phyloP scores from a whole-genome alignment of 1,284 basidiomycete species.

The Cerioporus squamosus region DNA sequence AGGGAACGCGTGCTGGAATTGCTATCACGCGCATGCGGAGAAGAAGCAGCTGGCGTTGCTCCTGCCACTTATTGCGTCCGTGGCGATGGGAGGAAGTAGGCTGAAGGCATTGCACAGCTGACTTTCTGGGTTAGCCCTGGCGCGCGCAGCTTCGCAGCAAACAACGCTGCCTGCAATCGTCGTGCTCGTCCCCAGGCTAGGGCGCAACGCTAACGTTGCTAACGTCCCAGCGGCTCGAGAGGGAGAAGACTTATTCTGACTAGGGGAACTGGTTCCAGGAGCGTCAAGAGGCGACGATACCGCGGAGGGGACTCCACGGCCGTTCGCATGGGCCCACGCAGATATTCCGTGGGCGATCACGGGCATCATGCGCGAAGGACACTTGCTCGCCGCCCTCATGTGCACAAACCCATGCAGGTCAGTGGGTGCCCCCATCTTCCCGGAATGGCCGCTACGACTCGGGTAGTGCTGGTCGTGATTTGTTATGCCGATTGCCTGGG shows the following conservation, averaged over 20 bases:
- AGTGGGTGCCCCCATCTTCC: slow-evolving; percentile 1
- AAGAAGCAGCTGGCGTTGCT: neutral
- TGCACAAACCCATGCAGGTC: neutral
- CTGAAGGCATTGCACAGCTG: neutral
- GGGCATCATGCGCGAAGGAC: slow-evolving; percentile 9
- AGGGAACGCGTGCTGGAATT: neutral
- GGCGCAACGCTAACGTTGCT: too few species aligned
- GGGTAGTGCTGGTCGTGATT: slow-evolving; percentile 15
- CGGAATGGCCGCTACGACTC: slow-evolving; percentile 13
- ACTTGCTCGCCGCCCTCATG: slow-evolving; percentile 1
- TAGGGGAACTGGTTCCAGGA: neutral
- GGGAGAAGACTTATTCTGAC: too few species aligned
- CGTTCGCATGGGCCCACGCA: neutral
- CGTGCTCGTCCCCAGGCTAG: slow-evolving; percentile 5
- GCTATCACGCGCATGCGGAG: neutral
- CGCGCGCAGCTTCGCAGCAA: slow-evolving; percentile 9
- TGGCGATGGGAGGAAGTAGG: too few species aligned
- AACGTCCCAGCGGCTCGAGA: too few species aligned
- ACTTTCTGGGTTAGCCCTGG: slow-evolving; percentile 13
- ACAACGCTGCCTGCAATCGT: slow-evolving; percentile 23
- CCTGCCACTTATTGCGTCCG: neutral
- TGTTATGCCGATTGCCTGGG: slow-evolving; percentile 2
- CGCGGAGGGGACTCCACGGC: neutral
- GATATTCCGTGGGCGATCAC: slow-evolving; percentile 13
- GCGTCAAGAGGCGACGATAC: neutral